phyloP scores from a whole-genome alignment of 129 eudicot species.

The Flaveria bidentis region DNA sequence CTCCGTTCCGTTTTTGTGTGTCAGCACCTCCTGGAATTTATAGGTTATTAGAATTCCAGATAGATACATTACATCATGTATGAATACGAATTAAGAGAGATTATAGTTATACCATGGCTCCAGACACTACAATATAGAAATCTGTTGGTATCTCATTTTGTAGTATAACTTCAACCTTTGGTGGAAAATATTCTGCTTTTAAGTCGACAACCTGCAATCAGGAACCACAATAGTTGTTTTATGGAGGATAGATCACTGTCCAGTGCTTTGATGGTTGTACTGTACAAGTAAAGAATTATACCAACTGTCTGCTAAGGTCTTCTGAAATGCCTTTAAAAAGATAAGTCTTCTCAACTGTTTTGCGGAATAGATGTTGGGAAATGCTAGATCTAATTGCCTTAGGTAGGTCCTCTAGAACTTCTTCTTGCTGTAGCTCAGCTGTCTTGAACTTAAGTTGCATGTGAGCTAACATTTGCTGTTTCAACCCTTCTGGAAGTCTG shows the following conservation, averaged over 20 bases:
- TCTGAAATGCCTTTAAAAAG: slow-evolving; percentile 73
- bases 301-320: slow-evolving; percentile 76
- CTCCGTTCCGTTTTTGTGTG: slow-evolving; percentile 61
- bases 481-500: slow-evolving; percentile 70
- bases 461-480: slow-evolving; percentile 85
- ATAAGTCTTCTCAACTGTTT: slow-evolving; percentile 60
- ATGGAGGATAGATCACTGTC: slow-evolving; percentile 6
- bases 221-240: slow-evolving; percentile 17
- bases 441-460: slow-evolving; percentile 76
- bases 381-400: slow-evolving; percentile 87
- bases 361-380: slow-evolving; percentile 71
- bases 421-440: slow-evolving; percentile 88
- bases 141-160: slow-evolving; percentile 90
- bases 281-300: slow-evolving; percentile 28
- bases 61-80: neutral
- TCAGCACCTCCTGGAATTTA: slow-evolving; percentile 62
- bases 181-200: slow-evolving; percentile 86
- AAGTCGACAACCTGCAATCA: slow-evolving; percentile 63
- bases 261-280: slow-evolving; percentile 4
- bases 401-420: slow-evolving; percentile 69
- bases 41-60: slow-evolving; percentile 31
- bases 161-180: slow-evolving; percentile 76
- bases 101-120: slow-evolving; percentile 68
- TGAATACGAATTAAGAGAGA: slow-evolving; percentile 7
- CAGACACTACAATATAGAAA: slow-evolving; percentile 76